Base-by-base conservation (phyloP, 805 yeast species). In the Scheffersomyces ergatensis region DNA sequence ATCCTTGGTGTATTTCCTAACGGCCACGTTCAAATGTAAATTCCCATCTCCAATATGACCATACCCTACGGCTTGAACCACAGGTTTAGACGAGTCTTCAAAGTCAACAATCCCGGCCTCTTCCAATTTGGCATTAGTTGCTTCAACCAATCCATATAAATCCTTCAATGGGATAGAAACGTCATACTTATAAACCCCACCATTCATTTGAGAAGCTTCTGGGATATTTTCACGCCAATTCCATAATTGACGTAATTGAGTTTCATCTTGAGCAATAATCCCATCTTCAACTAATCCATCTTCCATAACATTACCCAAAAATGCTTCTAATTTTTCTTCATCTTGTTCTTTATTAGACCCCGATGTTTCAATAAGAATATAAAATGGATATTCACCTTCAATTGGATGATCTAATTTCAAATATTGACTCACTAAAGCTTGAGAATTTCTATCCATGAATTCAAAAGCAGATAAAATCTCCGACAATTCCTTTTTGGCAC, bases 1-100 rank as follows among this genome's bases (percentile, higher is more conserved):
- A 20, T 74, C 78, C 60, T 86, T 83, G 47, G 74, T 74, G 65
- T 93, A 93, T 54, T 80, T 77, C 62, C 97, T 79, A 14, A 89
- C 96, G 33, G 95, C 84, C 38, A 93, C 95, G 58, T 93, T 93
- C 58, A 93, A 77, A 63, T 93, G 99, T 55, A 93, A 71, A 65
- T 93, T 93, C 39, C 99, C 98, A 60, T 93, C 99, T 42, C 99
- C 99, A 54, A 93, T 78, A 58, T 93, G 99, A n/a, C 99, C 99
- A 56, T 92, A 93, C 0, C 99, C 99, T 49, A 92, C 82, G 9
- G 95, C 95, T 45, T 80, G 84, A 39, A 88, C 83, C 2, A 87
- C 97, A 2, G 97, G 96, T 60, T 74, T 76, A 3, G 75, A 71
- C 32, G 77, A 84, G 25, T 81, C 78, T 35, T 75, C 79, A 33